phyloP scores from a whole-genome alignment of 148 eudicot genomes.

The Rhododendron griersonianum region DNA sequence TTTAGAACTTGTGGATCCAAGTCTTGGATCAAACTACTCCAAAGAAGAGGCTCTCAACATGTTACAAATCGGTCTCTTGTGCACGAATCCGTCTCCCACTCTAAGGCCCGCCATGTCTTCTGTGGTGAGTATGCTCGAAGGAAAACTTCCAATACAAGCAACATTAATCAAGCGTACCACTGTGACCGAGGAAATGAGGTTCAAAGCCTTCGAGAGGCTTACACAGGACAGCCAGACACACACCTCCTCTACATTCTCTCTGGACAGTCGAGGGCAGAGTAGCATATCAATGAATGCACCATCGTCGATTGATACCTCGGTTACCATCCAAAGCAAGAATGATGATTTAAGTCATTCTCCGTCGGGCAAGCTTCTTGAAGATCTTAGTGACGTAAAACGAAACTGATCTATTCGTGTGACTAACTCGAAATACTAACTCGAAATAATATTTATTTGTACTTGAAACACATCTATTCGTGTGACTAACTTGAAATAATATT shows the following conservation, averaged over 20 bases:
- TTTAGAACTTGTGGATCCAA: conserved; percentile 46
- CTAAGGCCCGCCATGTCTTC: conserved; percentile 39
- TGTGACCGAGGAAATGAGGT: conserved; percentile 13
- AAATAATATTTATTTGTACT: background rate
- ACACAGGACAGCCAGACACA: conserved; percentile 19
- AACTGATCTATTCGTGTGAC: background rate
- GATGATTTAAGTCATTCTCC: background rate
- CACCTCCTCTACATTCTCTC: conserved; percentile 6
- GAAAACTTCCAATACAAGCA: conserved; percentile 27
- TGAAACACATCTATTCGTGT: background rate
- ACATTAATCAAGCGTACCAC: conserved; percentile 7
- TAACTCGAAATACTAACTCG: background rate
- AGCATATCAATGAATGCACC: conserved; percentile 20
- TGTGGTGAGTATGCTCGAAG: conserved; percentile 37
- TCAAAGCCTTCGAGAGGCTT: conserved; percentile 24
- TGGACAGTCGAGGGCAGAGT: conserved; percentile 1
- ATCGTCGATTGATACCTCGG: conserved; percentile 19
- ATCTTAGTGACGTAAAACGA: conserved; percentile 12
- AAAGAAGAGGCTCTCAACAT: conserved; percentile 30
- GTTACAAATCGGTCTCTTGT: conserved; percentile 24
- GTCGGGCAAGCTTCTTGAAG: conserved; percentile 18
- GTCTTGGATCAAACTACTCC: conserved; percentile 36
- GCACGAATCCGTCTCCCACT: conserved; percentile 37
- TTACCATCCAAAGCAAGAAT: conserved; percentile 4
- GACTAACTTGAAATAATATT: background rate